phyloP scores from a whole-genome alignment of 305 asterid genomes.

The Ajuga reptans region DNA sequence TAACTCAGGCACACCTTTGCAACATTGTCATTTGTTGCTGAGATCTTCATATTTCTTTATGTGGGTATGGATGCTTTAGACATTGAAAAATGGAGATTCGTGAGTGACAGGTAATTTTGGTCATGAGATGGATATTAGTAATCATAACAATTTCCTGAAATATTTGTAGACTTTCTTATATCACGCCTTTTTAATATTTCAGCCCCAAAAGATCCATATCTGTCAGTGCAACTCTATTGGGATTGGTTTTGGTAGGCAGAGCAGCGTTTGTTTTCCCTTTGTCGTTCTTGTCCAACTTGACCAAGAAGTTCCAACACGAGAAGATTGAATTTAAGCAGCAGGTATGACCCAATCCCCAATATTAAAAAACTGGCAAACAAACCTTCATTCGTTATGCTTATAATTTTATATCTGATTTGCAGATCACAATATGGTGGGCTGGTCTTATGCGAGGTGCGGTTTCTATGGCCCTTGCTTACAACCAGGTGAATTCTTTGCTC shows the following conservation, averaged over 20 bases:
- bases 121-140: neutral
- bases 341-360: slow-evolving; percentile 34
- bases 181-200: slow-evolving; percentile 21
- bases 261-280: slow-evolving; percentile 88
- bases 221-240: slow-evolving; percentile 75
- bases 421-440: slow-evolving; percentile 92
- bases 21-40: slow-evolving; percentile 80
- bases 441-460: slow-evolving; percentile 98
- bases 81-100: slow-evolving; percentile 86
- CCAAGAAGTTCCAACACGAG: slow-evolving; percentile 51
- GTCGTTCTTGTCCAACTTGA: slow-evolving; percentile 69
- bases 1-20: slow-evolving; percentile 81
- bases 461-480: slow-evolving; percentile 95
- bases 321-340: slow-evolving; percentile 64
- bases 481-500: slow-evolving; percentile 45
- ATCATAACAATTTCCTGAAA: slow-evolving; percentile 5
- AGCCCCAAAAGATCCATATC: slow-evolving; percentile 59
- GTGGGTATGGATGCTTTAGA: slow-evolving; percentile 98
- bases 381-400: slow-evolving; percentile 2
- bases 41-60: slow-evolving; percentile 80
- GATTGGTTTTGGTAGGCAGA: slow-evolving; percentile 71
- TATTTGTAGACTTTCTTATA: neutral
- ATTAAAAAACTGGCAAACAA: neutral
- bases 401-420: slow-evolving; percentile 19
- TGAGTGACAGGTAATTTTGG: slow-evolving; percentile 59